Evolutionary conservation across 805 yeast genomes (phyloP).

Genomic region (Peterozyma toletana): DNA sequence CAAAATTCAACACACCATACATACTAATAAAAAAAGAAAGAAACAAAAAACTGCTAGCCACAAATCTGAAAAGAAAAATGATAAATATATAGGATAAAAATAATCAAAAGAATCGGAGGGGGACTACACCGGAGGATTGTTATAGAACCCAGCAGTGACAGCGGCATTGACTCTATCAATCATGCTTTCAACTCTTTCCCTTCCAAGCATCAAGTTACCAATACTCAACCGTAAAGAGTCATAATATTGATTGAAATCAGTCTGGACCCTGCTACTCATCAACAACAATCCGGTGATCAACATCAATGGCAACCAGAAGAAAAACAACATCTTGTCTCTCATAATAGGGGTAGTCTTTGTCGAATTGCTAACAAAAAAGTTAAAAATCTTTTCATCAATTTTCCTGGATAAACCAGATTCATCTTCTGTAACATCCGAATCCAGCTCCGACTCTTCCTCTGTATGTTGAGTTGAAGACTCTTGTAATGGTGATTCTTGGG

Average conservation of each 20-base stretch:
- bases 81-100: too few relatives aligned
- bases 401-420: not conserved
- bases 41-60: too few relatives aligned
- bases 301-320: slow-evolving; percentile 85
- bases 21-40: too few relatives aligned
- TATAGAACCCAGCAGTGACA: slow-evolving; percentile 17
- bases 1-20: too few relatives aligned
- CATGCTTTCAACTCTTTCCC: slow-evolving; percentile 38
- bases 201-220: slow-evolving; percentile 46
- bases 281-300: slow-evolving; percentile 37
- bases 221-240: slow-evolving; percentile 33
- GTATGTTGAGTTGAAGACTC: not conserved
- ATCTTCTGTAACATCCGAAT: not conserved
- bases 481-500: not conserved
- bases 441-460: not conserved
- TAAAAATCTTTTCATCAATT: slow-evolving; percentile 12
- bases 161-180: slow-evolving; percentile 35
- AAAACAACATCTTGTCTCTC: slow-evolving; percentile 78
- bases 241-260: slow-evolving; percentile 22
- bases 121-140: too few relatives aligned
- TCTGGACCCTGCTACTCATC: slow-evolving; percentile 18
- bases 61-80: too few relatives aligned
- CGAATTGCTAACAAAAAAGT: slow-evolving; percentile 16
- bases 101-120: too few relatives aligned
- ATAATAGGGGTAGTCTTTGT: slow-evolving; percentile 39